Evolutionary conservation across 2,329 filamentous ascomycete species (phyloP).

Genomic region (Fragosphaeria purpurea): DNA sequence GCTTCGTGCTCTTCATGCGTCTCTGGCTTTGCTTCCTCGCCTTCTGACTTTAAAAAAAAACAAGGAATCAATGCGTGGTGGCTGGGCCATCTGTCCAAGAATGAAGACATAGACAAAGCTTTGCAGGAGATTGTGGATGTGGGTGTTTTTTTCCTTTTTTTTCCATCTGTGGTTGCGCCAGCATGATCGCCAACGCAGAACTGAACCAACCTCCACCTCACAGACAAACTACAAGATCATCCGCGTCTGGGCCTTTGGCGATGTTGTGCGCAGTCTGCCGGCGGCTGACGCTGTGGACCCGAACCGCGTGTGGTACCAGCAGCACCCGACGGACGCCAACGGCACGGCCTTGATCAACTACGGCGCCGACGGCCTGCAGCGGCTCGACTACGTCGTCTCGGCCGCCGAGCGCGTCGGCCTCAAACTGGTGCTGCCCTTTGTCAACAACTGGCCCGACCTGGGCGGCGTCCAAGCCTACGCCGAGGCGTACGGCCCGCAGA

Average conservation of each 20-base stretch:
- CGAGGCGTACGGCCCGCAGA: conserved; percentile 10
- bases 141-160: neutral
- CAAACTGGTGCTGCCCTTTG: conserved; percentile 7
- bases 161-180: neutral
- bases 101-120: conserved; percentile 10
- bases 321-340: conserved; percentile 15
- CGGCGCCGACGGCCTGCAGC: conserved; percentile 14
- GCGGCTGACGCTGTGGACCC: conserved; percentile 23
- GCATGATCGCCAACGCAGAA: too few species aligned
- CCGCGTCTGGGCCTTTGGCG: conserved; percentile 44
- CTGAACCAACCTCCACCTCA: too few species aligned
- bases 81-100: conserved; percentile 9
- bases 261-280: conserved; percentile 27
- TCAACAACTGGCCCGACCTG: conserved; percentile 14
- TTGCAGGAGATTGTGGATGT: conserved; percentile 11
- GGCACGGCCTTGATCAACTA: conserved; percentile 8
- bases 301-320: conserved; percentile 34
- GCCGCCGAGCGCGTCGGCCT: conserved; percentile 3
- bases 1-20: neutral
- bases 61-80: conserved; percentile 13
- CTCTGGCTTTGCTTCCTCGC: neutral
- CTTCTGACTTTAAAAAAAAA: neutral
- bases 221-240: conserved; percentile 37
- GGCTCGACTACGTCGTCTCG: conserved; percentile 37
- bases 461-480: conserved; percentile 14